phyloP scores from a whole-genome alignment of 192 early-diverging fungal genomes.

The Cetraspora pellucida region DNA sequence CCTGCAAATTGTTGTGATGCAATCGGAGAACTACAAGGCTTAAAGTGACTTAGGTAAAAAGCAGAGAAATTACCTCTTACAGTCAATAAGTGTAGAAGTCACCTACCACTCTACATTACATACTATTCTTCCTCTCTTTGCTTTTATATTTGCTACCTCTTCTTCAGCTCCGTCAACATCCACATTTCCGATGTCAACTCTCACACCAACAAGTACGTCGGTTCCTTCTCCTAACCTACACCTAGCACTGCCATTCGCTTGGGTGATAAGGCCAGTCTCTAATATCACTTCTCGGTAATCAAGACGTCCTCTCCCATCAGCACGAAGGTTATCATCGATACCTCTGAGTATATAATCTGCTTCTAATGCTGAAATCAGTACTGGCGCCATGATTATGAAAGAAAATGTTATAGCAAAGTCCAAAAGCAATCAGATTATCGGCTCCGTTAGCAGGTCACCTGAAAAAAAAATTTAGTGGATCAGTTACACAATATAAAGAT shows the following conservation, averaged over 20 bases:
- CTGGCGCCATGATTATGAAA: slow-evolving; percentile 45
- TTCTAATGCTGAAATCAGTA: slow-evolving; percentile 75
- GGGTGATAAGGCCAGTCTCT: slow-evolving; percentile 86
- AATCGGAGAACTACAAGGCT: slow-evolving; percentile 66
- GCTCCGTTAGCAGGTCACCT: no score
- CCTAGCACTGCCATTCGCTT: slow-evolving; percentile 89
- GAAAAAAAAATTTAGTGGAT: no score
- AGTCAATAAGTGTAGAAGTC: no score
- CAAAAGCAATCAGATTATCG: no score
- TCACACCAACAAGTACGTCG: slow-evolving; percentile 93
- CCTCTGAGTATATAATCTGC: slow-evolving; percentile 83
- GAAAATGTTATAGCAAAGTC: no score
- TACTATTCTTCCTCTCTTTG: slow-evolving; percentile 64
- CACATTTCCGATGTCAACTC: slow-evolving; percentile 83
- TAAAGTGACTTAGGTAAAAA: slow-evolving; percentile 14
- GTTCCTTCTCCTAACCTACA: slow-evolving; percentile 80
- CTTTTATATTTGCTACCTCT: slow-evolving; percentile 38
- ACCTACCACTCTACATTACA: slow-evolving; percentile 91
- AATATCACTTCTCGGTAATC: slow-evolving; percentile 79
- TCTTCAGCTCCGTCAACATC: slow-evolving; percentile 58
- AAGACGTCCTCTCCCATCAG: slow-evolving; percentile 81
- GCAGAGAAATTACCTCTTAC: background rate
- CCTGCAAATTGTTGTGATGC: slow-evolving; percentile 82
- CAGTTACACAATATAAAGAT: no score
- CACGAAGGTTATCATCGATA: slow-evolving; percentile 77